Evolutionary conservation across 257 asterid genomes (phyloP), one percentile per base, ranked within the genome.

Genomic region (Anisodus tanguticus): DNA sequence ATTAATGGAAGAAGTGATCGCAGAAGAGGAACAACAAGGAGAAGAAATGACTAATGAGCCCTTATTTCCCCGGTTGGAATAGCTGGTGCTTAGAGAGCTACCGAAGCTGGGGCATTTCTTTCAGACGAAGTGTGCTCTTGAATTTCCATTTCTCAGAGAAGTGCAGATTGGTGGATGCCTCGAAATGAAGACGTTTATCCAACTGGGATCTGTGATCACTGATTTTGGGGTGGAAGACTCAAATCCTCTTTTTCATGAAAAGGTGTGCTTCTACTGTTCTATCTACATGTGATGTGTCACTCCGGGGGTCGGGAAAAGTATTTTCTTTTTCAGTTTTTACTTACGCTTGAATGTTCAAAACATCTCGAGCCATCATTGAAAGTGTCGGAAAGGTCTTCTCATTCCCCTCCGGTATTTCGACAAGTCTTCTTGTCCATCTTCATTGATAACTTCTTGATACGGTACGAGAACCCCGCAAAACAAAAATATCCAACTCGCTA

Each of bases 21-120:
- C 11, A 2, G 2, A 5, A 72, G 59, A 68, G 4, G 49, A 37
- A 67, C 49, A 59, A 7, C 12, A 63, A 22, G 41, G 7, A 68
- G 53, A 37, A 39, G 51, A 9, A 69, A 16, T 69, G 1, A 16
- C 2, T 0, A 59, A 26, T 26, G 4, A 9, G 0, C 4, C 70
- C 54, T 69, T 69, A 41, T 39, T 69, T 69, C 54, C 78, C 54
- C 2, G 0, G 0, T 69, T 69, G 13, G 0, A 16, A 69, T 0
- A 0, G 0, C 0, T 69, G 26, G 0, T 0, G 0, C 35, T 39
- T 16, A 0, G 0, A 0, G 0, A 0, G 0, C 31, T 69, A 0
- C 54, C 78, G 3, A 69, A 16, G 8, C 3, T 68, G 53, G 51
- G 53, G 26, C 53, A 37, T 39, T 68, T 68, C 26, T 37, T 3